These are phyloP conservation scores for Mucor irregularis DNA, from an alignment of 371 early-diverging fungal species.

Conservation along the genomic window DNA sequence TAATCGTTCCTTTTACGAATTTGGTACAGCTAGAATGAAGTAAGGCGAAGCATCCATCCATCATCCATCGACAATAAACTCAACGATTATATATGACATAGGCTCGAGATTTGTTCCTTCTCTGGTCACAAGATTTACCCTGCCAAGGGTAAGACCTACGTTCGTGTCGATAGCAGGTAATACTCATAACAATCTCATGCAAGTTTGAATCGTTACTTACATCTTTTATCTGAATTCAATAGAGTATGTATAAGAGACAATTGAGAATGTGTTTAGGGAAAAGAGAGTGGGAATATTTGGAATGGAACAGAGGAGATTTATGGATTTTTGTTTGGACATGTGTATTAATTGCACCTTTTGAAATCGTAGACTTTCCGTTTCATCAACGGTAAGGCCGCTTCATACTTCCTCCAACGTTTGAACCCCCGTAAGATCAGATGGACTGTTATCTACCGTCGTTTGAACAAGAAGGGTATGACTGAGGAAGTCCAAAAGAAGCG, in stretches of 20 bases:
- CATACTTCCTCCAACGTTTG: constrained; percentile 93
- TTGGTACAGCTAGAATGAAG: constrained; percentile 21
- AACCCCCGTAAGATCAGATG: constrained; percentile 97
- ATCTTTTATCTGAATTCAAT: not conserved
- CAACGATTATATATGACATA: constrained; percentile 25
- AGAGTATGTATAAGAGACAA: constrained; percentile 21
- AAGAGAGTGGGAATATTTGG: not conserved
- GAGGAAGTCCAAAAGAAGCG: constrained; percentile 97
- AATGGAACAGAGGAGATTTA: not conserved
- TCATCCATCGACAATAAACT: not conserved
- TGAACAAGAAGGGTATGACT: constrained; percentile 98
- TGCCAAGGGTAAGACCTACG: constrained; percentile 92
- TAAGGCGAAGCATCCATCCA: constrained; percentile 12
- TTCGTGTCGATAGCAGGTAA: constrained; percentile 87
- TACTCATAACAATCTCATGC: not conserved
- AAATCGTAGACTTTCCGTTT: constrained; percentile 85
- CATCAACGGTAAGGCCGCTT: constrained; percentile 94
- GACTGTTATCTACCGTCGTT: constrained; percentile 96
- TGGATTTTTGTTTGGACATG: not conserved
- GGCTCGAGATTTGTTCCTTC: constrained; percentile 93
- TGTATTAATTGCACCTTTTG: too few relatives aligned
- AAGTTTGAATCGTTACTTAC: not conserved
- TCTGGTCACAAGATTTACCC: constrained; percentile 99
- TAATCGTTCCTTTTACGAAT: constrained; percentile 16
- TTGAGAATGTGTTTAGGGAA: not conserved